Percentiles rank a stretch among this genome's conserved stretches.
These are phyloP conservation scores for Gigaspora rosea DNA, from an alignment of 192 early-diverging fungal genomes.

Conservation along the genomic window DNA sequence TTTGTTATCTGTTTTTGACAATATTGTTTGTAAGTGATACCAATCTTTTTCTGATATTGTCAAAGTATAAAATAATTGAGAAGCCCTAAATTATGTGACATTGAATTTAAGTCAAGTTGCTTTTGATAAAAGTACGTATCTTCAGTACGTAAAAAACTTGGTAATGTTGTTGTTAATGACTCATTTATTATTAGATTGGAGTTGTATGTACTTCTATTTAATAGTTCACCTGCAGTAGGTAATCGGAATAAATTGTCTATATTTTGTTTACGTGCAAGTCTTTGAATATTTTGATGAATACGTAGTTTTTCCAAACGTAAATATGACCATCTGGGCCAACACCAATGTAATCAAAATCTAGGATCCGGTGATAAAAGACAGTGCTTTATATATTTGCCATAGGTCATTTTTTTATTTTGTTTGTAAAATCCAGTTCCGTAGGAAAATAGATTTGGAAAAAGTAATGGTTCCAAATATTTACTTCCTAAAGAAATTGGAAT, in stretches of 20 bases:
- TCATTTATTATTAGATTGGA: neutral
- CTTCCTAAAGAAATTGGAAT: neutral
- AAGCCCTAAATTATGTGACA: neutral
- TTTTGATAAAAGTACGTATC: constrained; percentile 7
- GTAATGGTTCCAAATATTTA: neutral
- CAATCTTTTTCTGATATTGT: constrained; percentile 2
- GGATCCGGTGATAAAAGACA: neutral
- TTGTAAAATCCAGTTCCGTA: neutral
- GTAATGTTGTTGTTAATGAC: neutral
- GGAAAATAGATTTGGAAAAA: constrained; percentile 1
- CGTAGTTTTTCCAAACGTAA: neutral
- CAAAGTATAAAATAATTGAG: neutral
- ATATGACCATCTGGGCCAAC: too few relatives aligned
- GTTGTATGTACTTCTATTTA: neutral
- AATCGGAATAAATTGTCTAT: neutral
- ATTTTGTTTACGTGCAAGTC: neutral
- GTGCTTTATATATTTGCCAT: constrained; percentile 3
- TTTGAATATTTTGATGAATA: neutral
- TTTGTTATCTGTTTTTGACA: neutral
- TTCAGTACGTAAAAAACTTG: neutral
- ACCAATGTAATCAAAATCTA: too few relatives aligned
- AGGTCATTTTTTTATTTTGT: neutral
- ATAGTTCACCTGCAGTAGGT: neutral
- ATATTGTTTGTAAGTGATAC: constrained; percentile 2
- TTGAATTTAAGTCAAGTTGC: neutral